Evolutionary conservation across 2,329 filamentous ascomycete genomes (phyloP).

Genomic region (Aspergillus piperis): DNA sequence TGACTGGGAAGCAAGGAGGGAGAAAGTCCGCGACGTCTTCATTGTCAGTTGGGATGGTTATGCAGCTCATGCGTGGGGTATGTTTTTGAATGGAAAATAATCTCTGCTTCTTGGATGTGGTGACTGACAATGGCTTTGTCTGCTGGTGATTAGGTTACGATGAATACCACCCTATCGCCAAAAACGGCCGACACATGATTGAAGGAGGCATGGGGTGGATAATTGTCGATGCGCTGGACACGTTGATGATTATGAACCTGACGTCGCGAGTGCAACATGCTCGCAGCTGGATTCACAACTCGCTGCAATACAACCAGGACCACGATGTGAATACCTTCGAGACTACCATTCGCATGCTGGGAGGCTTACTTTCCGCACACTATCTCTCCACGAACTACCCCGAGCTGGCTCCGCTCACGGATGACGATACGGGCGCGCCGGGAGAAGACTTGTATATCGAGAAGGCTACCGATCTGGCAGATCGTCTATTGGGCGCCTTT

Average conservation of each 20-base stretch:
- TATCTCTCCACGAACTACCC: slow-evolving; percentile 87
- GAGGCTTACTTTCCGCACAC: slow-evolving; percentile 87
- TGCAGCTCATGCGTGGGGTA: slow-evolving; percentile 91
- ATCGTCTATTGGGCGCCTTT: slow-evolving; percentile 83
- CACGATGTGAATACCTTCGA: slow-evolving; percentile 98
- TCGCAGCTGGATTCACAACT: slow-evolving; percentile 81
- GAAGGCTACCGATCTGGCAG: slow-evolving; percentile 89
- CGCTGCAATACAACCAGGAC: slow-evolving; percentile 82
- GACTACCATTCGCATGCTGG: slow-evolving; percentile 96
- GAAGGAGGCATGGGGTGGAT: slow-evolving; percentile 93
- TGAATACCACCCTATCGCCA: slow-evolving; percentile 81
- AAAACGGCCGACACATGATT: slow-evolving; percentile 80
- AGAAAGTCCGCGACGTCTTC: slow-evolving; percentile 86
- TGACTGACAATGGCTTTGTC: slow-evolving; percentile 28
- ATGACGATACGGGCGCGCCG: slow-evolving; percentile 69
- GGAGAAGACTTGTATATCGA: slow-evolving; percentile 94
- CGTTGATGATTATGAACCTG: slow-evolving; percentile 97
- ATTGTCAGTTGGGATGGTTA: slow-evolving; percentile 91
- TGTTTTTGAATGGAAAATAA: slow-evolving; percentile 34
- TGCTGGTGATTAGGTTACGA: slow-evolving; percentile 51
- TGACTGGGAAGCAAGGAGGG: slow-evolving; percentile 76
- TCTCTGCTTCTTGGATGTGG: background rate
- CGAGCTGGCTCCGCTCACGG: slow-evolving; percentile 70
- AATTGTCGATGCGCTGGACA: slow-evolving; percentile 93
- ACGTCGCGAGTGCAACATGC: slow-evolving; percentile 82